These are phyloP conservation scores for Alternaria sp. DNA, from an alignment of 2,329 filamentous ascomycete genomes.

Conservation along the genomic window DNA sequence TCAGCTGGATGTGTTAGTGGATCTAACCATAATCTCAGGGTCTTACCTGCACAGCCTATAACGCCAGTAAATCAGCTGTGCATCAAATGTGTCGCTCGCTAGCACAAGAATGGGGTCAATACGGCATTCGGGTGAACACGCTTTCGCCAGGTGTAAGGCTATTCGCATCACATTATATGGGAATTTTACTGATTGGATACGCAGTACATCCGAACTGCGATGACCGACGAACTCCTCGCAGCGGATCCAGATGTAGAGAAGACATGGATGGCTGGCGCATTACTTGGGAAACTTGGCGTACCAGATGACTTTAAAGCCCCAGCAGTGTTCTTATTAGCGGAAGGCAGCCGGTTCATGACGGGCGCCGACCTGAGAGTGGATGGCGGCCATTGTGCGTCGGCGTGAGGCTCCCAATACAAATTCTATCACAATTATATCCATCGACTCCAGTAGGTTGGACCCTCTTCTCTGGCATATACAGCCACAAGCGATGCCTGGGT, in stretches of 20 bases:
- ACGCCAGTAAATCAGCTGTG: slow-evolving; percentile 23
- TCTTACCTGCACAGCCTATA: slow-evolving; percentile 25
- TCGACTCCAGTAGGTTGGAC: not conserved
- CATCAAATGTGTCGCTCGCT: slow-evolving; percentile 26
- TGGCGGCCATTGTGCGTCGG: slow-evolving; percentile 68
- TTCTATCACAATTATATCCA: not conserved
- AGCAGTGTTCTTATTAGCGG: slow-evolving; percentile 72
- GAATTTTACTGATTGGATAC: not conserved
- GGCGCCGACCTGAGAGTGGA: slow-evolving; percentile 75
- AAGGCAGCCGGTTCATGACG: slow-evolving; percentile 76
- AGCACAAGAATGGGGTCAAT: slow-evolving; percentile 26
- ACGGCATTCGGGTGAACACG: slow-evolving; percentile 46
- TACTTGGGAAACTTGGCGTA: slow-evolving; percentile 63
- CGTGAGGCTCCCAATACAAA: slow-evolving; percentile 11
- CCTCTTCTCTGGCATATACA: not conserved
- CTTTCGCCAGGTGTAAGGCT: slow-evolving; percentile 36
- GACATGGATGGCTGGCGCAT: slow-evolving; percentile 63
- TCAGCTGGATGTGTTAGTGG: not conserved
- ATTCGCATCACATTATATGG: not conserved
- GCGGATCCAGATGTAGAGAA: slow-evolving; percentile 61
- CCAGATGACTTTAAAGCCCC: slow-evolving; percentile 71
- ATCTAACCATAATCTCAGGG: slow-evolving; percentile 10
- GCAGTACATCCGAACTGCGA: slow-evolving; percentile 47
- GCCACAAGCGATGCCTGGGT: not conserved
- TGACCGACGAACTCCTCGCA: slow-evolving; percentile 46